phyloP scores from a whole-genome alignment of 768 basidiomycete species.

The Kwoniella sp. region DNA sequence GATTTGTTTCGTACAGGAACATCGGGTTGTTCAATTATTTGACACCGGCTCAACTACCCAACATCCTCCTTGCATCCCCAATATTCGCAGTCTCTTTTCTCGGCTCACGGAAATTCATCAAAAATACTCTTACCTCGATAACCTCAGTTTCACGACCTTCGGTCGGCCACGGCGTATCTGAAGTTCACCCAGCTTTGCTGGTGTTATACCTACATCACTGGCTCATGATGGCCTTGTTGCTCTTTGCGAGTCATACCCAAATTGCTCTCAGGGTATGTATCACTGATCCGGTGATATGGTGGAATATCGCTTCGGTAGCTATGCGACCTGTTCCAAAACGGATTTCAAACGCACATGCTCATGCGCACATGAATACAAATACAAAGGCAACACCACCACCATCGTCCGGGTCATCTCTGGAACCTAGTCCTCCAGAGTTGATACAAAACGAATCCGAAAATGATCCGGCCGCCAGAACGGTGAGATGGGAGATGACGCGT shows the following conservation, averaged over 20 bases:
- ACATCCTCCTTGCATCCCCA: slow-evolving; percentile 78
- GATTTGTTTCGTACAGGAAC: no score
- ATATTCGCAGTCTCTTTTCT: slow-evolving; percentile 62
- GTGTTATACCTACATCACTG: slow-evolving; percentile 78
- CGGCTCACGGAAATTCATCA: slow-evolving; percentile 54
- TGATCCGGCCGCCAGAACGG: no score
- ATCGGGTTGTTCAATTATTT: slow-evolving; percentile 84
- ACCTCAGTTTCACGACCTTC: slow-evolving; percentile 11
- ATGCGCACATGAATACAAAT: no score
- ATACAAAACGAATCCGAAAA: no score
- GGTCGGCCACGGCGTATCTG: no score
- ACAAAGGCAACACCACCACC: no score
- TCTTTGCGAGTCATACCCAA: slow-evolving; percentile 82
- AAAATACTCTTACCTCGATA: not conserved
- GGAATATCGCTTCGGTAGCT: slow-evolving; percentile 76
- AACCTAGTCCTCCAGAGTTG: no score
- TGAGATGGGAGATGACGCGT: slow-evolving; percentile 18
- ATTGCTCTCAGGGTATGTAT: slow-evolving; percentile 77
- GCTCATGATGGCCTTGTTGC: slow-evolving; percentile 64
- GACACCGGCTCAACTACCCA: slow-evolving; percentile 78
- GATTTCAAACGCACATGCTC: no score
- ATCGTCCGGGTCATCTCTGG: no score
- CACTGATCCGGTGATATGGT: slow-evolving; percentile 77
- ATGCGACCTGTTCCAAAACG: slow-evolving; percentile 42
- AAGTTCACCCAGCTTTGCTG: slow-evolving; percentile 55